Percentiles rank a stretch among this genome's conserved stretches.
phyloP scores from a whole-genome alignment of 805 yeast genomes.

The Sugiyamaella smithiae region DNA sequence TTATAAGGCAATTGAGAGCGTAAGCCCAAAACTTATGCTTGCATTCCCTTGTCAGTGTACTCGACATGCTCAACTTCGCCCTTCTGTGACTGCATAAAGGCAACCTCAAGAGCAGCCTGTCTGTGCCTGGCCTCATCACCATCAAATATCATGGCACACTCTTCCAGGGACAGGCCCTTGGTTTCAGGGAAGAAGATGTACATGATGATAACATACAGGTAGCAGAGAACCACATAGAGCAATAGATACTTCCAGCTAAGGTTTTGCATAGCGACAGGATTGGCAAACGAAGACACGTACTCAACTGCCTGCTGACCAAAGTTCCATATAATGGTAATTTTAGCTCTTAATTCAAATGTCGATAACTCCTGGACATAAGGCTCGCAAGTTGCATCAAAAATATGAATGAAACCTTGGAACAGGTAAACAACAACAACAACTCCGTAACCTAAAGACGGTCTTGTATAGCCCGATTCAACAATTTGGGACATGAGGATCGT shows the following conservation, averaged over 20 bases:
- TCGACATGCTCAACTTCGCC: neutral
- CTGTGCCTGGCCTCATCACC: slow-evolving; percentile 20
- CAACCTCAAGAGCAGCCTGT: slow-evolving; percentile 12
- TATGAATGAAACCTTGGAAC: slow-evolving; percentile 17
- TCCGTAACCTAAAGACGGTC: slow-evolving; percentile 10
- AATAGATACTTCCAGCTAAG: slow-evolving; percentile 46
- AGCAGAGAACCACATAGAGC: slow-evolving; percentile 32
- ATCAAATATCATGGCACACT: slow-evolving; percentile 44
- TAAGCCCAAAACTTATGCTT: no score
- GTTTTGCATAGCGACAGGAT: slow-evolving; percentile 41
- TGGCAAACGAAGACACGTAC: slow-evolving; percentile 34
- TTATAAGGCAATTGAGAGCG: no score
- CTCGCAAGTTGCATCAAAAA: slow-evolving; percentile 30
- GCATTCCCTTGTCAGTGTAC: neutral
- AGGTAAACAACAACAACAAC: slow-evolving; percentile 21
- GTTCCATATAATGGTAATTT: slow-evolving; percentile 36
- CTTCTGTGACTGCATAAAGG: slow-evolving; percentile 14
- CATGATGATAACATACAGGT: slow-evolving; percentile 28
- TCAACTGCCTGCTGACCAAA: slow-evolving; percentile 8
- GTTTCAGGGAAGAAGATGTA: slow-evolving; percentile 43
- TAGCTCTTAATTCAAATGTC: slow-evolving; percentile 37
- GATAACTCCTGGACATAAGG: slow-evolving; percentile 25
- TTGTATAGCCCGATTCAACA: slow-evolving; percentile 8
- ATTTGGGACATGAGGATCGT: slow-evolving; percentile 23
- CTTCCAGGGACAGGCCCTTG: slow-evolving; percentile 43